Base-by-base conservation (phyloP, 2,329 filamentous ascomycete species). In the Trichothecium sympodiale region DNA sequence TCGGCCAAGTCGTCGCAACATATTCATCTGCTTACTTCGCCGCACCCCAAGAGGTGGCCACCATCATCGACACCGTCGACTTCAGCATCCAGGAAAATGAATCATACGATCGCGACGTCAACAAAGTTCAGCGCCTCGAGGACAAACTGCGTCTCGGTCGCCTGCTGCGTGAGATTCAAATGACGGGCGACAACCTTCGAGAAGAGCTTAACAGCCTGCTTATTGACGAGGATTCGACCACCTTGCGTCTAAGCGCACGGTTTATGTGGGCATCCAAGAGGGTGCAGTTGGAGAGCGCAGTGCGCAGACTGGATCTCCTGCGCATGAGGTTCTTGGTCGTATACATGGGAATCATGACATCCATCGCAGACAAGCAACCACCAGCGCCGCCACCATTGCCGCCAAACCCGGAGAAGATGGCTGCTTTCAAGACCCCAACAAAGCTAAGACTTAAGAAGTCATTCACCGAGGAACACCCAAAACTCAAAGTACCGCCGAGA, bases 241-340 rank as follows among this genome's bases (percentile, higher is more conserved):
- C 56, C 15, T 51, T 78, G 47, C 63, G 61, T 38, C 61, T 57
- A 8, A 54, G 57, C 39, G 64, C 73, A 17, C 63, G 74, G 34
- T 41, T 79, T 2, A 56, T 78, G 17, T 80, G 76, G 76, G 73
- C 69, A 4, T 59, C 59, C 39, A 69, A 69, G 48, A 65, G 71
- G 45, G 54, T 53, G 34, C 60, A 62, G 35, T 56, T 80, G 34
- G 70, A 77, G 50, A 71, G 75, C 43, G 65, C 70, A 35, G 59
- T 79, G 36, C 65, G 70, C 37, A 62, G 74, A 32, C 57, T 80
- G 29, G 76, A 80, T 45, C 54, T 78, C 46, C 52, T 80, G 49
- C 65, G 75, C 50, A 77, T 77, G 71, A 68, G 75, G 41, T 79
- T 80, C 49, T 56, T 80, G 23, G 72, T 78, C 26, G 64, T 77